These are phyloP conservation scores for Saccharum officinarum DNA, from an alignment of 176 grass and related monocot species.

Conservation along the genomic window DNA sequence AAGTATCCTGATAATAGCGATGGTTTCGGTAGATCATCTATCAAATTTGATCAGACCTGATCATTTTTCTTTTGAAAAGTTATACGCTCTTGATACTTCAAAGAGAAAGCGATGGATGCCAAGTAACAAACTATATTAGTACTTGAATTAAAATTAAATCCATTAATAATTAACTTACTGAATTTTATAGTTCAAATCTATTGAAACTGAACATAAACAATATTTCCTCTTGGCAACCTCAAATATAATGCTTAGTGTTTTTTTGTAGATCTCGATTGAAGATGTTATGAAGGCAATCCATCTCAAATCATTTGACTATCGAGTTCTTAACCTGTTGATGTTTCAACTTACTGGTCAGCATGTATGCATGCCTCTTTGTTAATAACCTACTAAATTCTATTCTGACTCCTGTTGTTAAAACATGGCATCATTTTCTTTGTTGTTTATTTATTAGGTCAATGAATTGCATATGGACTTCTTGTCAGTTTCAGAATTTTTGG, in stretches of 20 bases:
- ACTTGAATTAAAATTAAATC: not conserved
- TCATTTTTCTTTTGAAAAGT: not conserved
- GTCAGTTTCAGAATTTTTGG: conserved; percentile 89
- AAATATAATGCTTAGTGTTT: conserved; percentile 14
- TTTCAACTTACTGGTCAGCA: conserved; percentile 67
- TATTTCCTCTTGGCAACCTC: not conserved
- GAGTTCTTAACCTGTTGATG: conserved; percentile 86
- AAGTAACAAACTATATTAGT: not conserved
- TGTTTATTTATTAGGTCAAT: conserved; percentile 67
- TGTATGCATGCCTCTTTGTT: conserved; percentile 46
- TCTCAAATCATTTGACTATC: conserved; percentile 98
- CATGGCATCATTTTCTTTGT: not conserved
- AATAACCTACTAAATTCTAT: not conserved
- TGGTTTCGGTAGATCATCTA: conserved; percentile 5
- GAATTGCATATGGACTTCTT: conserved; percentile 97
- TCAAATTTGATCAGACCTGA: not conserved
- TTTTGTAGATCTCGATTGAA: conserved; percentile 72
- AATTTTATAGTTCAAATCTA: not conserved
- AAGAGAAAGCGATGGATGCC: conserved; percentile 3
- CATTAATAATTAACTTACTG: not conserved
- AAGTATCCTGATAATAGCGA: not conserved
- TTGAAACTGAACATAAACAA: not conserved
- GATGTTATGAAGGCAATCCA: conserved; percentile 80
- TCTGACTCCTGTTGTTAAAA: conserved; percentile 6
- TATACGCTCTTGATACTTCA: conserved; percentile 11